Base-by-base conservation (phyloP, 2,329 filamentous ascomycete genomes). In the Penicillium sp. region DNA sequence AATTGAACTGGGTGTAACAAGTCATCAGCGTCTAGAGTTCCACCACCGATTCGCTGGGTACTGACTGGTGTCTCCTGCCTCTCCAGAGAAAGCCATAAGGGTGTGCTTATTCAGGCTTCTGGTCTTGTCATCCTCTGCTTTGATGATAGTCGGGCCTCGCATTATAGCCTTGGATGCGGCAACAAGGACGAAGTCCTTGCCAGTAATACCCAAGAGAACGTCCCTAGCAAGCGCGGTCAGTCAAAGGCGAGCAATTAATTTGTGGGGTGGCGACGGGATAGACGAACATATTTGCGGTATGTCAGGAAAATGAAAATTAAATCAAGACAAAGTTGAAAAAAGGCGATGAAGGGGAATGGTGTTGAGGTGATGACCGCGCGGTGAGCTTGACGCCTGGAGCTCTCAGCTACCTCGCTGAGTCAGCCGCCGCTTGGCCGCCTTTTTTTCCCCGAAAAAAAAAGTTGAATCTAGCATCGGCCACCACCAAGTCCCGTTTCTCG, bases 151-250 rank as follows among this genome's bases (percentile, higher is more conserved):
- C 62, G 92, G 90, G 70, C 94, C 94, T 81, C 94, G 88, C 92
- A 97, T 97, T 69, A 92, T 90, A 73, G 94, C 94, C 82, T 99
- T 97, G 61, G 92, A 97, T 69, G 94, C 90, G 70, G 92, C 94
- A 75, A 99, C 87, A 83, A 99, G 87, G 80, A 92, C 95, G 77
- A 97, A 99, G 85, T 99, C 95, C 83, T 96, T 96, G 81, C 94
- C 95, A 57, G 93, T 97, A 77, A 99, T 96, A 72, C 94, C 94
- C 68, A 99, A 85, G 74, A 99, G 85, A 75, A 97, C 90, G 86
- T 99, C 94, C 94, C 92, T 97, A 59, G 58, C 33, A 60, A 59
- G 51, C 47, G 37, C 8, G 26, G 40, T 53, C 49, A 54, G 59
- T 70, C 51, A 70, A 60, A 51, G 40, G 46, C 41, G 12, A 48